These are phyloP conservation scores for Dalbergia cochinchinensis DNA, from an alignment of 306 rosid genomes.

Conservation along the genomic window DNA sequence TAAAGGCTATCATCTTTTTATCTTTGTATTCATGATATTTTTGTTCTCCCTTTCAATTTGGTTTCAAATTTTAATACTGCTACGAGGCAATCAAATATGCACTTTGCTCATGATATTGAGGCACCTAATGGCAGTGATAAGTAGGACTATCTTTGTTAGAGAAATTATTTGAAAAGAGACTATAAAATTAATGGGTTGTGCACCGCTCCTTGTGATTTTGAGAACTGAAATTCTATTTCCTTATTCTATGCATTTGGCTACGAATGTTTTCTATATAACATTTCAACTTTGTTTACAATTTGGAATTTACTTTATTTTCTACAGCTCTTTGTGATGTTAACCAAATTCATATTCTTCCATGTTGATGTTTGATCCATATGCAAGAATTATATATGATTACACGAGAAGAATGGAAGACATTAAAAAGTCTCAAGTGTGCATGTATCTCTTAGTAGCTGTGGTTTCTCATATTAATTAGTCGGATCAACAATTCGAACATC, in stretches of 20 bases:
- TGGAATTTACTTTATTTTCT: neutral
- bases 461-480: conserved; percentile 47
- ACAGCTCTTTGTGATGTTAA: conserved; percentile 29
- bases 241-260: conserved; percentile 19
- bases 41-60: conserved; percentile 51
- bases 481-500: conserved; percentile 40
- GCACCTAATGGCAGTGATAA: conserved; percentile 64
- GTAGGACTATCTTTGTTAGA: conserved; percentile 82
- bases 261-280: conserved; percentile 24
- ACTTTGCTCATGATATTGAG: conserved; percentile 41
- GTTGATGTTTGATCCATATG: conserved; percentile 87
- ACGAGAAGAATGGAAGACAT: conserved; percentile 85
- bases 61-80: conserved; percentile 88
- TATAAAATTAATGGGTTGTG: conserved; percentile 90
- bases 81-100: conserved; percentile 40
- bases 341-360: conserved; percentile 54
- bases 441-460: conserved; percentile 47
- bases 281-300: neutral
- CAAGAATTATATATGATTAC: conserved; percentile 75
- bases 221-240: neutral
- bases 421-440: conserved; percentile 71
- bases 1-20: conserved; percentile 13
- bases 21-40: conserved; percentile 40
- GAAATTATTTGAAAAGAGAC: conserved; percentile 82
- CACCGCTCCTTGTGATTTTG: conserved; percentile 48